Base-by-base conservation (phyloP, 495 filamentous ascomycete genomes). In the Daldinia childiae region DNA sequence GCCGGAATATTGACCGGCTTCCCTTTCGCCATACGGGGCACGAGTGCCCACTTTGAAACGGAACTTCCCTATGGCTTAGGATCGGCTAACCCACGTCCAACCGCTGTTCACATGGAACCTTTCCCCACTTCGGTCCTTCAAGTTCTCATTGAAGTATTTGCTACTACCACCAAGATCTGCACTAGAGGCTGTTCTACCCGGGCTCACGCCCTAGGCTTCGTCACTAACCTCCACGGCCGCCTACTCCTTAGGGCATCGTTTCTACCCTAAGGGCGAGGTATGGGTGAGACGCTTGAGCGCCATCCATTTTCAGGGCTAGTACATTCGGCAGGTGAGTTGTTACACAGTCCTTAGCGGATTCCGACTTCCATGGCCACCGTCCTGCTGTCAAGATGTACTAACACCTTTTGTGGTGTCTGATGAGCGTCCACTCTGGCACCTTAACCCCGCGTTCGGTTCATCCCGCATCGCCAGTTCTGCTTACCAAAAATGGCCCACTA, bases 221-320 rank as follows among this genome's bases (percentile, higher is more conserved):
- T 55, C 51, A 55, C 51, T 55, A 30, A 55, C 51, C 51, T 55
- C 51, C 51, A 55, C 51, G 51, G 51, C 51, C 51, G 51, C 51
- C 51, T 55, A 55, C 51, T 55, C 51, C 51, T 55, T 55, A 55
- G 51, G 51, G 51, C 51, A 55, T 55, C 51, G 51, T 55, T 55
- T 55, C 51, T 55, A 55, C 51, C 51, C 51, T 55, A 55, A 55
- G 51, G 51, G 51, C 27, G 51, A 55, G 51, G 51, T 55, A 55
- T 55, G 51, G 51, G 51, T 55, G 51, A 55, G 51, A 55, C 51
- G 51, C 51, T 55, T 55, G 51, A 55, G 51, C 51, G 51, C 51
- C 51, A 55, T 55, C 51, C 51, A 55, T 55, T 55, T 55, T 55
- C 51, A 55, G 51, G 51, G 51, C 51, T 55, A 55, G 51, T 55